Evolutionary conservation across 768 basidiomycete species (phyloP).

Genomic region (Hygrophorus pudorinus): DNA sequence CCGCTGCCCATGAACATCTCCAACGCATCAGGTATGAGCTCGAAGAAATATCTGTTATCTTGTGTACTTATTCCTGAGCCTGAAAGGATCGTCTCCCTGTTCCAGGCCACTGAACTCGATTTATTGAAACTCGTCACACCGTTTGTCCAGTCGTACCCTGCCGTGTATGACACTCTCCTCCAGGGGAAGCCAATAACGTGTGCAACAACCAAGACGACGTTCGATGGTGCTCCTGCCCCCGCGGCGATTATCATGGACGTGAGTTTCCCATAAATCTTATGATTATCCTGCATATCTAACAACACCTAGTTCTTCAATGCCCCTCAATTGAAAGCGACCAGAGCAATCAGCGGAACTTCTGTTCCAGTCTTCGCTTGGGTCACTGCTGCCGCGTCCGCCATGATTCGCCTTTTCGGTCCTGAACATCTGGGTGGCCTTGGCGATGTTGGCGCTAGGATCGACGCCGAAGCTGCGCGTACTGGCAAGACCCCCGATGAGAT

Average conservation of each 20-base stretch:
- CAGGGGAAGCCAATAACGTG: constrained; percentile 7
- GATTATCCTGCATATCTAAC: background rate
- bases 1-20: too few species aligned
- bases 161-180: too few species aligned
- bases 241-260: constrained; percentile 9
- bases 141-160: too few species aligned
- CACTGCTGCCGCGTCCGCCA: constrained; percentile 3
- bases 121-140: background rate
- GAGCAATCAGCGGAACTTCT: constrained; percentile 9
- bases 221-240: constrained; percentile 5
- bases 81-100: constrained; percentile 1
- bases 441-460: constrained; percentile 9
- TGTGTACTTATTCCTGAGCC: constrained; percentile 2
- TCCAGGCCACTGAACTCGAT: constrained; percentile 2
- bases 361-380: constrained; percentile 12
- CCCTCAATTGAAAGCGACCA: constrained; percentile 6
- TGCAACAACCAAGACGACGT: constrained; percentile 6
- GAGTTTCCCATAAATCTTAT: background rate
- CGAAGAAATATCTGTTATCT: background rate
- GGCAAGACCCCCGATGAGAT: constrained; percentile 8
- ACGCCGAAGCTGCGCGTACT: constrained; percentile 8
- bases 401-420: constrained; percentile 12
- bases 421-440: constrained; percentile 14
- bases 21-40: too few species aligned
- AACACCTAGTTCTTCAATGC: background rate